Percentiles rank a stretch among this genome's conserved stretches.
These are phyloP conservation scores for Leptomonas seymouri DNA, from an alignment of 208 protist species.

Conservation along the genomic window DNA sequence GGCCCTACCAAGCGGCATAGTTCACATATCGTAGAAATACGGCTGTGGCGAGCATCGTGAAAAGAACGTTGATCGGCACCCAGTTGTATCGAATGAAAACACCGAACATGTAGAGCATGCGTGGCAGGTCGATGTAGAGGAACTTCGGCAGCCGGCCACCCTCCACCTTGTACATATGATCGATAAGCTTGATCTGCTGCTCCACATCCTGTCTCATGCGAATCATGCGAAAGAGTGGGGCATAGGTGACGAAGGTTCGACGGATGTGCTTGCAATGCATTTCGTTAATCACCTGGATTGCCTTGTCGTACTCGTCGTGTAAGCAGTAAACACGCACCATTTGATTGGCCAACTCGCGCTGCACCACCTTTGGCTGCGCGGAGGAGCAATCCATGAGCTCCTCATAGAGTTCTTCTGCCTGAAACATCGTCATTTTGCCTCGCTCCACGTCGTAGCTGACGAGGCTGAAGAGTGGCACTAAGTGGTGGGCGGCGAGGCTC, in stretches of 20 bases:
- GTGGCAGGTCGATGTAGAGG: conserved; percentile 86
- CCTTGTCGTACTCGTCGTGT: conserved; percentile 74
- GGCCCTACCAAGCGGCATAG: conserved; percentile 26
- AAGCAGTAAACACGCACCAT: conserved; percentile 89
- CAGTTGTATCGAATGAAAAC: conserved; percentile 92
- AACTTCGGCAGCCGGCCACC: conserved; percentile 81
- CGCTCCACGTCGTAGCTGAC: conserved; percentile 88
- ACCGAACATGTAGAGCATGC: conserved; percentile 86
- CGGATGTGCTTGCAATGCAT: conserved; percentile 80
- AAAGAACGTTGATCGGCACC: conserved; percentile 70
- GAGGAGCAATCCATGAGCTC: conserved; percentile 91
- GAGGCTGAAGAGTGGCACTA: conserved; percentile 90
- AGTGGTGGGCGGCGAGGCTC: conserved; percentile 77
- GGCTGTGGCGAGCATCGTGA: conserved; percentile 50
- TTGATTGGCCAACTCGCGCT: conserved; percentile 89
- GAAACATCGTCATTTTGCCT: conserved; percentile 74
- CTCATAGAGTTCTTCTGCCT: conserved; percentile 85
- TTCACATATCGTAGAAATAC: conserved; percentile 42
- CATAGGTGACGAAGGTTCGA: conserved; percentile 91
- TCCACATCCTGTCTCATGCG: conserved; percentile 63
- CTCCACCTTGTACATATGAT: conserved; percentile 80
- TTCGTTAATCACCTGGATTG: conserved; percentile 74
- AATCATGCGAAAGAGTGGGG: conserved; percentile 87
- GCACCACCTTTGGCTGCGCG: conserved; percentile 85
- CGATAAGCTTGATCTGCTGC: conserved; percentile 65